Evolutionary conservation across 1,284 basidiomycete genomes (phyloP), one percentile per base, ranked within the genome.

Genomic region (Malassezia dermatis): DNA sequence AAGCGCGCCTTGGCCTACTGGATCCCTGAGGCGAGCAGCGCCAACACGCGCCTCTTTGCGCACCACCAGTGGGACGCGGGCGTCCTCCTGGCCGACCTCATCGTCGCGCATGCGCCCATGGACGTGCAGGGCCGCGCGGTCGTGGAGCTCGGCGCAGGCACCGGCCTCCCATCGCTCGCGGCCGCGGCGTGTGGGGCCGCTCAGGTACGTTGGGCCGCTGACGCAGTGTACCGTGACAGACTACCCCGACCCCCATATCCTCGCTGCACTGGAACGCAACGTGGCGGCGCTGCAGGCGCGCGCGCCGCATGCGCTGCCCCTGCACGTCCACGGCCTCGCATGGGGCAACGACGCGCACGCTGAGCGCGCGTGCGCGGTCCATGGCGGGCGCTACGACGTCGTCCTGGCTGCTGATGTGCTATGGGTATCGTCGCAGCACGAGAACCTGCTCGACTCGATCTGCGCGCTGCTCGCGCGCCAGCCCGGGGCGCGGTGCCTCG

Each of bases 1-100:
- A 46, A n/a, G 4, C 41, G 26, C 13, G 12, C 8, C 15, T 27
- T 70, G 1, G 45, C 58, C 13, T 68, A 70, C 51, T 53, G 48
- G 28, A 65, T 68, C 17, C 55, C 66, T 0, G 50, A 60, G 26
- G 59, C 59, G 26, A 64, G 59, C 55, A 61, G 58, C 4, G 53
- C 51, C 27, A 68, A 66, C 51, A 69, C 63, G 8, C 59, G 58
- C 32, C 62, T 71, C 8, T 71, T 71, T 52, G 69, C 69, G 24
- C 69, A 71, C 44, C 60, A 69, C 46, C 69, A 71, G 50, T 71
- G 69, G 69, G 69, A 71, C 56, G 66, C 69, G 3, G 69, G 69
- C 13, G 56, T 66, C 21, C 58, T 60, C 31, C 58, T 71, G 8
- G 67, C 67, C 0, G 58, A 65, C 24, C 42, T 67, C 21, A 58